These are phyloP conservation scores for Royoungia palumana DNA, from an alignment of 768 basidiomycete genomes.

Conservation along the genomic window DNA sequence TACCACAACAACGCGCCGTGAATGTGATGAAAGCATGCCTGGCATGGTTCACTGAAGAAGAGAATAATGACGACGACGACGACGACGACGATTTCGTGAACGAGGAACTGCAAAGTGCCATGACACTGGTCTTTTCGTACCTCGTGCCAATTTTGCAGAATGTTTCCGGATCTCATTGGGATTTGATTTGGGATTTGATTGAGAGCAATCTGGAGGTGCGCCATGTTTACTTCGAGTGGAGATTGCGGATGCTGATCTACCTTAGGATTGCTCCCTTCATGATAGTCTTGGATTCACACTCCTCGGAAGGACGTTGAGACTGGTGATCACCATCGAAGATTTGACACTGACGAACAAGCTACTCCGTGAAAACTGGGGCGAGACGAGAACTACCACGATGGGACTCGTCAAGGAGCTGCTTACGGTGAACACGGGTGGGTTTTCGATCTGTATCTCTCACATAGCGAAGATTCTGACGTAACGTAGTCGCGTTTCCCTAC, in stretches of 20 bases:
- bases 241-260: neutral
- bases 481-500: slow-evolving; percentile 15
- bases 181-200: slow-evolving; percentile 83
- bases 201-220: slow-evolving; percentile 86
- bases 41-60: slow-evolving; percentile 68
- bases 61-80: slow-evolving; percentile 55
- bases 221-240: neutral
- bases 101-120: slow-evolving; percentile 75
- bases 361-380: slow-evolving; percentile 67
- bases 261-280: slow-evolving; percentile 56
- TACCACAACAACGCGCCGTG: slow-evolving; percentile 80
- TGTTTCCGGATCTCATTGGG: slow-evolving; percentile 88
- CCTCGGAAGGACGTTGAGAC: slow-evolving; percentile 64
- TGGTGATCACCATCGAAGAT: slow-evolving; percentile 69
- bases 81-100: slow-evolving; percentile 42
- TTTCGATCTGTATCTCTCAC: neutral
- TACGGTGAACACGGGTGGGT: slow-evolving; percentile 50
- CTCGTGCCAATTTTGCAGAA: slow-evolving; percentile 87
- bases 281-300: slow-evolving; percentile 58
- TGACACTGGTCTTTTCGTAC: slow-evolving; percentile 69
- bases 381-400: slow-evolving; percentile 49
- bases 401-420: slow-evolving; percentile 61
- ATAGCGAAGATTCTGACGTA: neutral
- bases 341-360: slow-evolving; percentile 69
- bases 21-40: slow-evolving; percentile 84